Evolutionary conservation across 768 basidiomycete species (phyloP).

Genomic region (Trametes sanguinea): DNA sequence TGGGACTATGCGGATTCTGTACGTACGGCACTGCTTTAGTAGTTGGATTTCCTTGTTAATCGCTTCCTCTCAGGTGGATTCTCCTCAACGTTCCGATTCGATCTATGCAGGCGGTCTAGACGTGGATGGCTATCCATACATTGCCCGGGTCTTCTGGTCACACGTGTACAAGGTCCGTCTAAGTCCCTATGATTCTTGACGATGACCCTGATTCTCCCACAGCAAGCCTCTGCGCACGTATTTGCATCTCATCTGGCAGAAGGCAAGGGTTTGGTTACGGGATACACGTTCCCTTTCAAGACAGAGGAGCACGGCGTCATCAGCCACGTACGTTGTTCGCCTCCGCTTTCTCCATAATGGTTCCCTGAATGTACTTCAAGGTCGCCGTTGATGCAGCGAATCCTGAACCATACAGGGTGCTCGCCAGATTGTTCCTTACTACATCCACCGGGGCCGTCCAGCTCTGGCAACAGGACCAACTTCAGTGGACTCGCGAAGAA

Average conservation of each 20-base stretch:
- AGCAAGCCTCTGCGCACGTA: conserved; percentile 61
- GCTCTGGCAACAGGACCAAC: conserved; percentile 61
- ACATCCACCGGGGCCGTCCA: conserved; percentile 80
- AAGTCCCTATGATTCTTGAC: neutral
- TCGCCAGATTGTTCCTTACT: conserved; percentile 53
- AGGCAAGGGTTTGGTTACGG: conserved; percentile 48
- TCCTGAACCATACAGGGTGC: conserved; percentile 37
- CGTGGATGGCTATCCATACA: conserved; percentile 49
- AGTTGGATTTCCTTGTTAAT: conserved; percentile 6
- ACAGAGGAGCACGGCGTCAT: conserved; percentile 68
- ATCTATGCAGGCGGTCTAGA: conserved; percentile 61
- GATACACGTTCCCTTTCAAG: conserved; percentile 66
- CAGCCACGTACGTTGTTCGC: conserved; percentile 50
- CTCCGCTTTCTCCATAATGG: neutral
- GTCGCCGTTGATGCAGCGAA: conserved; percentile 55
- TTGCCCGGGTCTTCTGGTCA: conserved; percentile 73
- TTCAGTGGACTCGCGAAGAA: conserved; percentile 84
- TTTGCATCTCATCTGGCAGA: conserved; percentile 50
- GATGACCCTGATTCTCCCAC: neutral
- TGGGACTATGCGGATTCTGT: conserved; percentile 64
- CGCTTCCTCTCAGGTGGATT: conserved; percentile 39
- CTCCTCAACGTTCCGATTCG: conserved; percentile 46
- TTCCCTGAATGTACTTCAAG: conserved; percentile 33
- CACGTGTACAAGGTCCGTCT: conserved; percentile 50
- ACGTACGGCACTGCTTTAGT: conserved; percentile 25